phyloP scores from a whole-genome alignment of 176 grass and related monocot species.

The Zea mays region Zm-B73-REFERENCE-NAM-5.0 NC_050100.1:210025001-210025500 shows the following conservation, averaged over 20 bases:
- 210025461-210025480: no score
- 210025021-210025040: conserved; percentile 26
- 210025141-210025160: conserved; percentile 56
- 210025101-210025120: conserved; percentile 80
- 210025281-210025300: conserved; percentile 75
- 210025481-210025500: no score
- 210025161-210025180: conserved; percentile 76
- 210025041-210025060: conserved; percentile 66
- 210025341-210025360: conserved; percentile 33
- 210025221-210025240: conserved; percentile 89
- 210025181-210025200: conserved; percentile 66
- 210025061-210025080: conserved; percentile 92
- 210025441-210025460: no score
- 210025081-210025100: conserved; percentile 66
- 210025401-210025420: no score
- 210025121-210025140: conserved; percentile 69
- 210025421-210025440: no score
- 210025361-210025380: no score
- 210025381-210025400: no score
- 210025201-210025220: conserved; percentile 81
- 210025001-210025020: not conserved
- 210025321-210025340: conserved; percentile 16
- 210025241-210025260: conserved; percentile 98
- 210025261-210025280: conserved; percentile 89
- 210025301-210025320: conserved; percentile 38